Evolutionary conservation across 2,329 filamentous ascomycete species (phyloP), one percentile per base, ranked within the genome.

Genomic region (Trichoderma hamatum): DNA sequence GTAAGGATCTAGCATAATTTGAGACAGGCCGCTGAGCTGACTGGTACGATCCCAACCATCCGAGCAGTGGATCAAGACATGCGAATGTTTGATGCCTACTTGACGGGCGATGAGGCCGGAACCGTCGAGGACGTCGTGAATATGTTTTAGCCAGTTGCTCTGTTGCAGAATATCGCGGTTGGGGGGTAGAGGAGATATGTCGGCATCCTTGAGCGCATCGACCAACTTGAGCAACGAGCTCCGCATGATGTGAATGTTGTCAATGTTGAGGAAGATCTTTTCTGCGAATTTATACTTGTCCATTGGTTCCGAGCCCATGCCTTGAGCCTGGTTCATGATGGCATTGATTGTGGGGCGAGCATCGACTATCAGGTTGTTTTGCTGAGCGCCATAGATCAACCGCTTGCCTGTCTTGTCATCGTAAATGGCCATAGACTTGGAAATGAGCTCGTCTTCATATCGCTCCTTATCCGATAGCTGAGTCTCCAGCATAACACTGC

Each of bases 41-140:
- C 94, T 95, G 9, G 96, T 99, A 62, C 96, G 91, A 80, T 99
- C 96, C 96, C 96, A 99, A 4, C 96, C 96, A 80, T 99, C 96
- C 2, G 96, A 98, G 80, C 96, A 99, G 80, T 99, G 96, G 60
- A 99, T 97, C 56, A 99, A 83, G 13, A 97, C 95, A 78, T 99
- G 94, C 1, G 94, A 97, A 76, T 97, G 95, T 72, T 93, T 92
- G 69, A 98, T 90, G 34, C 94, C 96, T 39, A 99, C 90, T 74
- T 96, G 93, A 36, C 92, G 87, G 34, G 94, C 91, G 73, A 98
- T 97, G 68, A 96, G 84, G 60, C 90, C 88, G 6, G 94, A 91
- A 1, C 96, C 96, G 71, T 96, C 92, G 19, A 99, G 83, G 56
- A 99, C 88, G 32, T 90, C 89, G 26, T 88, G 86, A 68, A 97